Base-by-base conservation (phyloP, 1,284 basidiomycete species). In the Marasmius sp. region DNA sequence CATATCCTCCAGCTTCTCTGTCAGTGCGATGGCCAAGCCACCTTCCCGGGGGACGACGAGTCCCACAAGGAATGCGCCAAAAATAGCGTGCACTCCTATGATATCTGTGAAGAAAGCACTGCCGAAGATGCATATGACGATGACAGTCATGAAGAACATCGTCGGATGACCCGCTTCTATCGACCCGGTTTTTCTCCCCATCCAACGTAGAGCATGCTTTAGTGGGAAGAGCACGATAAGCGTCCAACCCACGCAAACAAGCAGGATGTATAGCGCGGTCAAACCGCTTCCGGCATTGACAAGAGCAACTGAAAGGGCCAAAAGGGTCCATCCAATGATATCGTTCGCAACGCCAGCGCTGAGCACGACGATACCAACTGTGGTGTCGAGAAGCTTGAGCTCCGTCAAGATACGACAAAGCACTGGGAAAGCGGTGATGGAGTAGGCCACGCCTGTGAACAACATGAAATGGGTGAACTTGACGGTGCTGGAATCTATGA, bases 271-370 rank as follows among this genome's bases (percentile, higher is more conserved):
- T 22, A 97, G 79, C 0, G 93, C 92, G 0, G 85, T 89, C 0
- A 92, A 73, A 1, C 91, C 91, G 0, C 84, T 83, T 1, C 86
- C 81, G 0, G 92, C 91, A 65, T 97, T 97, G 63, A 95, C 93
- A 50, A 98, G 86, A 0, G 95, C 92, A 7, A 98, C 91, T 6
- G 92, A 92, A 54, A 98, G 80, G 0, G 96, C 96, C 1, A 92
- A 80, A 0, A 92, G 75, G 0, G 78, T 82, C 90, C 91, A 92
- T 0, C 89, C 95, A 33, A 91, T 72, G 67, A 92, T 87, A 68
- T 91, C 96, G 75, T 97, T 98, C 3, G 91, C 94, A 1, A 98
- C 94, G 53, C 97, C 95, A 0, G 97, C 97, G 1, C 93, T 93
- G 3, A 99, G 85, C 5, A 94, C 94, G 33, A 97, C 90, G 60